These are phyloP conservation scores for Xylaria sp. DNA, from an alignment of 2,329 filamentous ascomycete species.

Conservation along the genomic window DNA sequence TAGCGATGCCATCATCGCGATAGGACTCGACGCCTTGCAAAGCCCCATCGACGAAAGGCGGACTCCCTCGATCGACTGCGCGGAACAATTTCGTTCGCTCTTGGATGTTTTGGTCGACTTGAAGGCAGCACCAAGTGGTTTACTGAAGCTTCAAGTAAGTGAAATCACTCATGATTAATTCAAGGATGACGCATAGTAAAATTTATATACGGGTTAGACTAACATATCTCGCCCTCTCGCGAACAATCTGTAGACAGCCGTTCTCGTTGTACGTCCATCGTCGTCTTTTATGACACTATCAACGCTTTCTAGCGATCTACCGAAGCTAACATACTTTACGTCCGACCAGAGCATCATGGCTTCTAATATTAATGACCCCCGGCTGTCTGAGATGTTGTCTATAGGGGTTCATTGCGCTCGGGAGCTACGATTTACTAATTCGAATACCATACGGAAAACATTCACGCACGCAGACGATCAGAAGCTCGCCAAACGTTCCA, in stretches of 20 bases:
- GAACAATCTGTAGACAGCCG: background rate
- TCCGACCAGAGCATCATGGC: slow-evolving; percentile 1
- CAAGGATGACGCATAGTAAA: background rate
- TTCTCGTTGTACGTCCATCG: slow-evolving; percentile 1
- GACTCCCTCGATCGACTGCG: background rate
- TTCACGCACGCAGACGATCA: slow-evolving; percentile 8
- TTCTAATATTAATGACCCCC: slow-evolving; percentile 10
- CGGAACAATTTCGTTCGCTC: background rate
- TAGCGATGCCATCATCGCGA: slow-evolving; percentile 7
- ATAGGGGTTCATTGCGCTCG: slow-evolving; percentile 13
- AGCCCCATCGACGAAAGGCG: background rate
- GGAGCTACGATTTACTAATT: slow-evolving; percentile 7
- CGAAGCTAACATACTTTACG: background rate
- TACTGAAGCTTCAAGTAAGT: slow-evolving; percentile 16
- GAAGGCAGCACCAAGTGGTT: background rate
- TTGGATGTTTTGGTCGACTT: background rate
- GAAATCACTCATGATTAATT: background rate
- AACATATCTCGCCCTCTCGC: background rate
- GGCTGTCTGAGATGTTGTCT: background rate
- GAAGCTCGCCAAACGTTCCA: slow-evolving; percentile 7
- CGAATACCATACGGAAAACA: background rate
- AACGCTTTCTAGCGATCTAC: background rate
- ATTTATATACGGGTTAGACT: background rate
- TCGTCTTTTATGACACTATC: background rate
- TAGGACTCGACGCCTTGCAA: slow-evolving; percentile 11